Base-by-base conservation (phyloP, 257 asterid species). In the Capsicum baccatum region DNA sequence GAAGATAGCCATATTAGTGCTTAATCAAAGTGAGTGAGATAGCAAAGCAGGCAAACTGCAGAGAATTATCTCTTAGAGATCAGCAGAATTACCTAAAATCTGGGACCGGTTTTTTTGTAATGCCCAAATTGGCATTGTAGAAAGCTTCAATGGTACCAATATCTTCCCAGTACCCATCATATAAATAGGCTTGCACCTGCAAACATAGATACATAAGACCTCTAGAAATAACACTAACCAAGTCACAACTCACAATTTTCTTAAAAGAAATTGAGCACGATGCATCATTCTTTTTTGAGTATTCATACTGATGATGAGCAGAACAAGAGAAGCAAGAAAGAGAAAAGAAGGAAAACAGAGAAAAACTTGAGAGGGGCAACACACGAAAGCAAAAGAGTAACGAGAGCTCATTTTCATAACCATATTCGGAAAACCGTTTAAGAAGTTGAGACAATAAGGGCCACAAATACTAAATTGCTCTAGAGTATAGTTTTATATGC, bases 121-220 rank as follows among this genome's bases (percentile, higher is more conserved):
- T 94, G 67, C 99, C 98, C 58, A 95, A 89, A 89, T 95, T 95
- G 76, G 99, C 99, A 87, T 95, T 95, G 87, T 95, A 95, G 89
- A 95, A 95, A 84, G 99, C 99, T 90, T 95, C 99, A 86, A 95
- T 95, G 17, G 99, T 95, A 83, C 99, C 99, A 87, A 95, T 95
- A 87, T 95, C 99, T 89, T 95, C 99, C 99, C 98, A 95, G 90
- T 95, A 95, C 85, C 99, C 99, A 85, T 95, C 98, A 86, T 89
- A 95, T 86, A 95, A 88, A 89, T 95, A 92, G 73, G 99, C 99
- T 92, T 95, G 99, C 84, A 95, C 99, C 99, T 95, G 83, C 54
- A 14, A 50, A 26, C 81, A 76, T 14, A 8, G 1, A 52, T 26
- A 6, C 81, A 14, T 76, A 26, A 76, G 63, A 76, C 44, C 5